Base-by-base conservation (phyloP, 495 filamentous ascomycete genomes). In the Evansstolkia leycettana region DNA sequence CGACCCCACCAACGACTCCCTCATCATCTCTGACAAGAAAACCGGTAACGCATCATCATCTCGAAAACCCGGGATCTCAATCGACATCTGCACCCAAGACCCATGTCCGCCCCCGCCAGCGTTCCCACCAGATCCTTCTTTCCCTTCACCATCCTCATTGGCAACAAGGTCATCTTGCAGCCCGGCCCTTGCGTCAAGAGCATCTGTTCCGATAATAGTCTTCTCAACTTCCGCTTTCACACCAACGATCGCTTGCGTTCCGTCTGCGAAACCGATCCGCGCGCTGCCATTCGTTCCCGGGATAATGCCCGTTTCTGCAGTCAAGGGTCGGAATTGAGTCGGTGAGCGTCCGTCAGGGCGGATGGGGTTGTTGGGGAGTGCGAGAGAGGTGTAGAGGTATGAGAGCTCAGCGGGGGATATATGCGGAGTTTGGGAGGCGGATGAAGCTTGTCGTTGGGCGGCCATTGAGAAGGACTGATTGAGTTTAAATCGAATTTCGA, bases 381-480 rank as follows among this genome's bases (percentile, higher is more conserved):
- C 67, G 47, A 98, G 85, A 3, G 90, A 90, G 36, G 78, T 73
- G 72, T 88, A 87, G 31, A 95, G 77, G 70, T 94, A 98, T 54
- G 88, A 84, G 46, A 96, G 84, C 59, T 98, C 92, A 45, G 90
- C 84, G 27, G 88, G 88, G 14, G 87, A 94, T 60, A 98, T 78
- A 46, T 82, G 77, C 15, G 62, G 67, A 30, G 52, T 58, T 48
- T 66, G 64, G 2, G 61, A 61, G 36, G 64, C 62, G 17, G 60
- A 66, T 14, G 55, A 58, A 34, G 64, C 61, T 45, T 69, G 59
- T 36, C 55, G 55, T 55, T 60, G 57, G 36, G 51, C 45, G 14
- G 62, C 36, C 62, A 65, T 65, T 41, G 20, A 4, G 20, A 9
- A 23, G 20, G 9, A 9, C 4, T 23, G n/a, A n/a, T n/a, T n/a